A percentile compares a stretch with the other conserved stretches of the same genome.
These are phyloP conservation scores for Paraglomus brasilianum DNA, from an alignment of 192 early-diverging fungal species.

Conservation along the genomic window DNA sequence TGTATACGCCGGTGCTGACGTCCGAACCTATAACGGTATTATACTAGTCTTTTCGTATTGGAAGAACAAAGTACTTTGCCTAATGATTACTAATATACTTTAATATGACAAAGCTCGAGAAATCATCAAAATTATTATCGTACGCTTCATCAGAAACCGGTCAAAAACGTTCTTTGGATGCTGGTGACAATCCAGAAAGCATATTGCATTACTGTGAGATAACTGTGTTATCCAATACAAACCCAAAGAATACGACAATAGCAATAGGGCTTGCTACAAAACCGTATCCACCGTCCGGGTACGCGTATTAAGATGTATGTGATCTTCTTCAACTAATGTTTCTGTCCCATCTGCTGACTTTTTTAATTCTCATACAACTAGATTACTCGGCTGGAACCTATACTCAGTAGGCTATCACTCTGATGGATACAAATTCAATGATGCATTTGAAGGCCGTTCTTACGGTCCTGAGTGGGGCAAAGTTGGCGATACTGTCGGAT, in stretches of 20 bases:
- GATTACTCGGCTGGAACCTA: not conserved
- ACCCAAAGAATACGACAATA: not conserved
- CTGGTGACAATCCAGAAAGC: too few relatives aligned
- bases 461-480: constrained; percentile 5
- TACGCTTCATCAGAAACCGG: too few relatives aligned
- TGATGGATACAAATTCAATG: not conserved
- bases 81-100: too few relatives aligned
- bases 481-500: constrained; percentile 37
- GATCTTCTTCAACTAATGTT: not conserved
- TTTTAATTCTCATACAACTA: not conserved
- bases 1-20: too few relatives aligned
- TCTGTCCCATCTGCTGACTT: not conserved
- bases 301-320: not conserved
- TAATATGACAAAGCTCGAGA: too few relatives aligned
- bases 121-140: too few relatives aligned
- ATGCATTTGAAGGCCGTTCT: not conserved
- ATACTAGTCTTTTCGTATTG: too few relatives aligned
- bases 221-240: not conserved
- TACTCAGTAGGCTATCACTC: constrained; percentile 9
- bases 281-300: not conserved
- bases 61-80: too few relatives aligned
- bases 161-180: too few relatives aligned
- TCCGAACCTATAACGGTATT: too few relatives aligned
- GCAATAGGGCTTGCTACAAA: not conserved
- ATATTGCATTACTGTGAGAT: not conserved